Evolutionary conservation across 2,329 filamentous ascomycete genomes (phyloP).

Genomic region (Biscogniauxia marginata): DNA sequence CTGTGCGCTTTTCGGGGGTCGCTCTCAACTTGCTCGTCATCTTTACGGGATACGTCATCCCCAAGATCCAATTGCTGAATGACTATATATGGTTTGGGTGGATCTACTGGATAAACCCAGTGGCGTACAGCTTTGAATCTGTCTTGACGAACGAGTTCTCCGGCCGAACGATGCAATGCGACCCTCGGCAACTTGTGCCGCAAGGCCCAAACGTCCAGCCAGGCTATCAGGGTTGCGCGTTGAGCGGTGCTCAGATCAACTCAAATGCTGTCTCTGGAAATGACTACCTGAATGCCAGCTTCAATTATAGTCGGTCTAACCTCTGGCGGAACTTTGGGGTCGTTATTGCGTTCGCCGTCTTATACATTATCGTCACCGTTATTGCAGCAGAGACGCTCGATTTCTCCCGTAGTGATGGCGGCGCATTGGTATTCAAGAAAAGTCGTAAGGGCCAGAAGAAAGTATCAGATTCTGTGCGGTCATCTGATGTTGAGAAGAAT

Average conservation of each 20-base stretch:
- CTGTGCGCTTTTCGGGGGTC: constrained; percentile 56
- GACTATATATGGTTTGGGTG: constrained; percentile 69
- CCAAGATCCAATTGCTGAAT: constrained; percentile 52
- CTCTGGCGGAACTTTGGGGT: constrained; percentile 79
- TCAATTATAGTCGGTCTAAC: constrained; percentile 55
- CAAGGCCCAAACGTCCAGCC: constrained; percentile 40
- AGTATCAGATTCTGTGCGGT: constrained; percentile 41
- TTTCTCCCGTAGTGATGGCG: constrained; percentile 62
- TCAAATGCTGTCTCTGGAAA: constrained; percentile 50
- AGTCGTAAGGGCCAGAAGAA: constrained; percentile 58
- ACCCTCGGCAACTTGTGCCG: constrained; percentile 45
- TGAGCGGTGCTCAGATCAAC: constrained; percentile 52
- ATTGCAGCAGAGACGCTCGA: constrained; percentile 67
- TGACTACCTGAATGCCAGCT: constrained; percentile 51
- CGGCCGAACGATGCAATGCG: constrained; percentile 49
- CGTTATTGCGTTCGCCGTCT: constrained; percentile 69
- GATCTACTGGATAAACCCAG: constrained; percentile 65
- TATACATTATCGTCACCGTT: constrained; percentile 72
- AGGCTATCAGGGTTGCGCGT: constrained; percentile 53
- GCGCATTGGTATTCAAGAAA: constrained; percentile 70
- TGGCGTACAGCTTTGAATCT: constrained; percentile 65
- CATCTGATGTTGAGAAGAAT: constrained; percentile 59
- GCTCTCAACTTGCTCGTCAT: constrained; percentile 62
- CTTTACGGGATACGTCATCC: constrained; percentile 66
- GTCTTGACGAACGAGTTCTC: constrained; percentile 56